Conservation (phyloP, 2,329 filamentous ascomycete species). For the Niveomyces coronatus region DNA sequence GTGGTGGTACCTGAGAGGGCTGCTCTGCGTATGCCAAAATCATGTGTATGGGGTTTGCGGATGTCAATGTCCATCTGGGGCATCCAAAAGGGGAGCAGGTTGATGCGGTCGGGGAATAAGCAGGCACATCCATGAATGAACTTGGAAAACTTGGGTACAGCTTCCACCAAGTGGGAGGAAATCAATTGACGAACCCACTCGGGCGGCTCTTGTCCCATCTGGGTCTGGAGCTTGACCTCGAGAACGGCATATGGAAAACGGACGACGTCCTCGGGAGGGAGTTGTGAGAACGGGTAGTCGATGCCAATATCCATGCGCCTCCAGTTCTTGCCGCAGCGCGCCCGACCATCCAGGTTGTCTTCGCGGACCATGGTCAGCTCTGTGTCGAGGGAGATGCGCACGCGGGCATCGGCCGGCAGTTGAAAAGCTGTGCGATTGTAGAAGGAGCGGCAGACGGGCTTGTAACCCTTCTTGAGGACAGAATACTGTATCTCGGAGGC, state of each 20-base stretch:
- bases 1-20: slow-evolving; percentile 66
- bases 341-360: slow-evolving; percentile 79
- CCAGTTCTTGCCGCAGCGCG: slow-evolving; percentile 80
- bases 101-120: slow-evolving; percentile 76
- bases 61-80: slow-evolving; percentile 98
- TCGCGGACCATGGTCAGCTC: slow-evolving; percentile 92
- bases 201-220: slow-evolving; percentile 86
- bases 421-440: slow-evolving; percentile 98
- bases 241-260: slow-evolving; percentile 93
- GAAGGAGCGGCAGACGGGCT: slow-evolving; percentile 87
- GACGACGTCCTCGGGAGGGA: slow-evolving; percentile 75
- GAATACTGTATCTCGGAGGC: slow-evolving; percentile 92
- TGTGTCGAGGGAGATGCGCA: slow-evolving; percentile 93
- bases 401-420: slow-evolving; percentile 87
- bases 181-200: slow-evolving; percentile 95
- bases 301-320: slow-evolving; percentile 94
- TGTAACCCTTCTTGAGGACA: slow-evolving; percentile 73
- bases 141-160: slow-evolving; percentile 98
- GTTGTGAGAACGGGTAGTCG: slow-evolving; percentile 85
- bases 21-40: slow-evolving; percentile 81
- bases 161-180: slow-evolving; percentile 87
- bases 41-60: slow-evolving; percentile 77
- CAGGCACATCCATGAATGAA: slow-evolving; percentile 93
- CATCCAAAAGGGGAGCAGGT: slow-evolving; percentile 92
- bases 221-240: slow-evolving; percentile 96